Conservation (phyloP, 345 rosid genomes). For the Odontarrhena argentea region DNA sequence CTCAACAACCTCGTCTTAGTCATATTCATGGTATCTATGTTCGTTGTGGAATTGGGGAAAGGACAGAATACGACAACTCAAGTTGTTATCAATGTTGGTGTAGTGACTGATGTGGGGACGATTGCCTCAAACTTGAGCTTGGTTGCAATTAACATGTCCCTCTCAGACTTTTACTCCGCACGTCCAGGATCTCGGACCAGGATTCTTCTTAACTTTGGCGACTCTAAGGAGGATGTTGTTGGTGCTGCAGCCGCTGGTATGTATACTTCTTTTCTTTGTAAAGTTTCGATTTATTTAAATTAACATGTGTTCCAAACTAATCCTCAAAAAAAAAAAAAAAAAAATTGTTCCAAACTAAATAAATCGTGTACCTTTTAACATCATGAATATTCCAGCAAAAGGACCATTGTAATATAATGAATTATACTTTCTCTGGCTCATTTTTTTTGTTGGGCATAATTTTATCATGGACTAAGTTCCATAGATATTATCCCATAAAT, state of each 20-base stretch:
- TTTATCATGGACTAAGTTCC: no score
- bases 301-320: no score
- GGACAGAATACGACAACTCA: neutral
- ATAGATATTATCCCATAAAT: no score
- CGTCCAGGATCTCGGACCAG: neutral
- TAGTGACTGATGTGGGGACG: slow-evolving; percentile 1
- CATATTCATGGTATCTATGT: neutral
- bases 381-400: no score
- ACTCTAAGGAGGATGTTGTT: neutral
- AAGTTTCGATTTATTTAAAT: no score
- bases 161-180: neutral
- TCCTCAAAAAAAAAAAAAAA: no score
- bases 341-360: no score
- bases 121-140: slow-evolving; percentile 1
- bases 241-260: slow-evolving; percentile 26
- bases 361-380: no score
- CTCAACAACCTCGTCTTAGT: neutral
- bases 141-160: neutral
- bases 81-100: neutral
- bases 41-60: neutral
- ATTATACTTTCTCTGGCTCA: no score
- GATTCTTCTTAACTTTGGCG: neutral
- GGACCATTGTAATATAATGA: no score
- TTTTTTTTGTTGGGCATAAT: no score
- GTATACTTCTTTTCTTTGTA: no score